Conservation (phyloP, 2,329 filamentous ascomycete genomes). For the Venturia oleaginea region DNA sequence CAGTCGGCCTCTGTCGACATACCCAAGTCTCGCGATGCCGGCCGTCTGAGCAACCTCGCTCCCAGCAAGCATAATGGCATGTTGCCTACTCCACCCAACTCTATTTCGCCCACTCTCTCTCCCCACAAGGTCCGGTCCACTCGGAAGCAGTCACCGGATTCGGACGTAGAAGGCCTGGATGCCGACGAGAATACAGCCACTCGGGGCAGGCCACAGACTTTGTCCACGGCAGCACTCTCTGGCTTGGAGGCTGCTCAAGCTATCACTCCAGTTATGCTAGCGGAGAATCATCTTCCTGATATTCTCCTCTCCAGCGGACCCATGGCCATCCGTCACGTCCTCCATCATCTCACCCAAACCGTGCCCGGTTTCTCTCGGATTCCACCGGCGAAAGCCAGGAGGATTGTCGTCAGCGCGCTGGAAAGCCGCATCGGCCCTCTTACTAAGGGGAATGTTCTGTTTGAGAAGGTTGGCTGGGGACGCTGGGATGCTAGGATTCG, state of each 20-base stretch:
- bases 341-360: constrained; percentile 85
- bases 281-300: constrained; percentile 80
- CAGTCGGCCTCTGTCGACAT: constrained; percentile 19
- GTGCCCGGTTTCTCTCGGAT: constrained; percentile 89
- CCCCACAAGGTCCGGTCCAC: constrained; percentile 63
- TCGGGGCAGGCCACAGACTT: constrained; percentile 30
- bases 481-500: constrained; percentile 80
- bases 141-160: constrained; percentile 54
- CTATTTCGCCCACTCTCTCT: constrained; percentile 79
- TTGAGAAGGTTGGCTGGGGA: constrained; percentile 96
- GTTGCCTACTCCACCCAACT: constrained; percentile 88
- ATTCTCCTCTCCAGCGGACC: constrained; percentile 90
- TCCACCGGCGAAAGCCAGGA: constrained; percentile 77
- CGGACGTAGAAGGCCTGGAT: constrained; percentile 79
- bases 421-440: constrained; percentile 63
- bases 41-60: constrained; percentile 15
- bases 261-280: constrained; percentile 78
- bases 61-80: constrained; percentile 28
- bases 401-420: constrained; percentile 83
- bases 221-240: constrained; percentile 44
- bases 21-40: constrained; percentile 24
- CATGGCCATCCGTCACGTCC: constrained; percentile 88
- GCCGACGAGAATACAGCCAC: constrained; percentile 43
- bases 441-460: constrained; percentile 63
- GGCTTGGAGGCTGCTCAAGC: constrained; percentile 63